phyloP scores from a whole-genome alignment of 1,284 basidiomycete genomes.

The Rhizopogon parksii region DNA sequence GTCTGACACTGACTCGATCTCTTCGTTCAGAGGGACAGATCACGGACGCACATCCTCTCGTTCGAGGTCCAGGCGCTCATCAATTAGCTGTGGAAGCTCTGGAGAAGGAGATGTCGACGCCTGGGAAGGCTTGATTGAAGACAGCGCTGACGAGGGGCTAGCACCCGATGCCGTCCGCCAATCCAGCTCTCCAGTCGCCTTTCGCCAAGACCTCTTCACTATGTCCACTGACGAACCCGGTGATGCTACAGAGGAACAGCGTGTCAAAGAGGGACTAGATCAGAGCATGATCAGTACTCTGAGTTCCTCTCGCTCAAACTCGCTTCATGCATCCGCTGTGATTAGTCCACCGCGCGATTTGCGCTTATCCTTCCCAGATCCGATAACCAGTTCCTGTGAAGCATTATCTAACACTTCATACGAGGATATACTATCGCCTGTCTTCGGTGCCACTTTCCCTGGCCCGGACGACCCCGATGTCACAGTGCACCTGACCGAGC shows the following conservation, averaged over 20 bases:
- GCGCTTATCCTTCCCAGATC: conserved; percentile 70
- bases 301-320: conserved; percentile 60
- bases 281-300: conserved; percentile 74
- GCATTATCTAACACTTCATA: conserved; percentile 22
- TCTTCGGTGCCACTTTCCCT: conserved; percentile 11
- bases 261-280: conserved; percentile 63
- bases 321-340: conserved; percentile 44
- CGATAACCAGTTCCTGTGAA: conserved; percentile 58
- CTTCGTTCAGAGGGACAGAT: conserved; percentile 49
- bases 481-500: neutral
- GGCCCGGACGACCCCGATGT: conserved; percentile 14
- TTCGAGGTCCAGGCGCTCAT: conserved; percentile 58
- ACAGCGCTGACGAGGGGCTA: conserved; percentile 41
- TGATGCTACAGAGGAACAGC: conserved; percentile 46
- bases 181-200: conserved; percentile 22
- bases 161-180: conserved; percentile 25
- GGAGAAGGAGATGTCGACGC: conserved; percentile 58
- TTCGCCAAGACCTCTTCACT: conserved; percentile 23
- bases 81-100: conserved; percentile 59
- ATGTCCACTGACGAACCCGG: conserved; percentile 20
- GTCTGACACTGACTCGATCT: conserved; percentile 62
- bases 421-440: conserved; percentile 20
- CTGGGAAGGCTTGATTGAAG: conserved; percentile 69
- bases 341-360: conserved; percentile 61
- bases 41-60: conserved; percentile 43